Base-by-base conservation (phyloP, 129 eudicot genomes). In the Saussurea involucrata region DNA sequence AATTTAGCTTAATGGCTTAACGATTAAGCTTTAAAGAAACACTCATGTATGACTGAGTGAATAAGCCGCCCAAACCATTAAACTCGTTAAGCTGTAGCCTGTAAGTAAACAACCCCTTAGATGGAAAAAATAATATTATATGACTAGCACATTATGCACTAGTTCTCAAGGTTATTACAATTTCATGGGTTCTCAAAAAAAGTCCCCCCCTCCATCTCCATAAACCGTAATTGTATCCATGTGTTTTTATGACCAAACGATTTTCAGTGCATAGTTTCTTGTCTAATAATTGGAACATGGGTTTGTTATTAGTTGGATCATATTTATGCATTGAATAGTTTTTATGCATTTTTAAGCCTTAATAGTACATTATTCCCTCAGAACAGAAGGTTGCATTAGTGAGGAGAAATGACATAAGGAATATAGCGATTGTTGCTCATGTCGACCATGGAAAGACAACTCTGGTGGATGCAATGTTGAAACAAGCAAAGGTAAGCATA, bases 381-480 rank as follows among this genome's bases (percentile, higher is more conserved):
- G 61, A 53, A n/a, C 61, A 80, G 73, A 91, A 80, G 81, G 57
- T 44, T 55, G 82, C 88, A 73, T 83, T 95, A 71, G 74, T 79
- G 77, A 90, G 99, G 89, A 90, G 99, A 84, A 85, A 72, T 75
- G 99, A 90, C 83, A 85, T 92, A 61, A 83, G 99, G 72, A 95
- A 95, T 79, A 92, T 95, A 44, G 99, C 99, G 13, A 95, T 95
- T 78, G 99, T 95, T 78, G 99, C 99, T 72, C 99, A 95, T 81
- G 99, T 95, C 1, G 99, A 95, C 87, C 99, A 95, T 80, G 99
- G 99, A 63, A 95, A 95, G 85, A 95, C 99, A 66, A 95, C 99
- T 67, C 74, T 95, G 34, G 99, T 95, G 82, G 99, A 95, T 84
- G 84, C 97, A 0, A 92, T 95, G 97, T 80, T 95, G 86, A 95